Base-by-base conservation (phyloP, 2,329 filamentous ascomycete species). In the Aotearoamyces nothofagi region DNA sequence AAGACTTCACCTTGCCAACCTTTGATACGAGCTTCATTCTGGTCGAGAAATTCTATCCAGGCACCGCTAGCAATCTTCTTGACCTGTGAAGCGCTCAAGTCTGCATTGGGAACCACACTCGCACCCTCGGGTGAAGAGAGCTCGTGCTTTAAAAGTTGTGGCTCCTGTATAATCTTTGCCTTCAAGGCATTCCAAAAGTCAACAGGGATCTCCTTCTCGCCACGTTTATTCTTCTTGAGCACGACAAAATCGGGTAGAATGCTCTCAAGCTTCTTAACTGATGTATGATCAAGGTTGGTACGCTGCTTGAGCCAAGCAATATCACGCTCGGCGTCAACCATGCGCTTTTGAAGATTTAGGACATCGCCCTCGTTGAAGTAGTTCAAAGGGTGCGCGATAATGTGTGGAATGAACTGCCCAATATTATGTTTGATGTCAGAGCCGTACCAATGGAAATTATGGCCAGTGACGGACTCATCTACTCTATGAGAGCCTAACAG, bases 101-200 rank as follows among this genome's bases (percentile, higher is more conserved):
- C 32, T n/a, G 27, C 26, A 13, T n/a, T 22, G 14, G 26, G 17
- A 13, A 16, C 13, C 7, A 7, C 8, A 7, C 19, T n/a, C n/a
- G 7, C 8, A n/a, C n/a, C n/a, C 7, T 20, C 19, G n/a, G n/a
- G n/a, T n/a, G 7, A 7, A 17, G 13, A 30, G 11, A 11, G 17
- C 9, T 9, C 23, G 23, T 7, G 9, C 9, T 25, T 25, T 8
- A 11, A 15, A 14, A 25, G 23, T 8, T 7, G 8, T 11, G 23
- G 13, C 7, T 46, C 42, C 3, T 36, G 24, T 68, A 65, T 53
- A 26, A 78, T 62, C 32, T 63, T 57, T 30, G 65, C 61, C 14
- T 60, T 56, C 6, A 83, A 47, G 0, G 74, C 76, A 32, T 68
- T 57, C 66, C 70, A 83, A 34, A 83, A 78, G 3, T 70, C 61